phyloP scores from a whole-genome alignment of 108 stramenopile genomes.

The Pseudonitzschia pungens region DNA sequence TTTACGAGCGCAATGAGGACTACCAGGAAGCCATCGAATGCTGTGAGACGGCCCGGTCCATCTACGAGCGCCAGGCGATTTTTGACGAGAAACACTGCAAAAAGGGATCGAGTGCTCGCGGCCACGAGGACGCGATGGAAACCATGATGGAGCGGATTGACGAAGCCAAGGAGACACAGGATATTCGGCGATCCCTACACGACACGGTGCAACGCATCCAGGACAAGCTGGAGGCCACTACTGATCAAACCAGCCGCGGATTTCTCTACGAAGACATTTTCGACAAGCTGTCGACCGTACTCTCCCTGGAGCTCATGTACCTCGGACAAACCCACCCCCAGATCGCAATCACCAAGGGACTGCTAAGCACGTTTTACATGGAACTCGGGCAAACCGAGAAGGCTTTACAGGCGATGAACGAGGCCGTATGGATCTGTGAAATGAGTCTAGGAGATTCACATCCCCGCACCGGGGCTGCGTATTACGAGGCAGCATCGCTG shows the following conservation, averaged over 20 bases:
- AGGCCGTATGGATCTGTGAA: conserved; percentile 26
- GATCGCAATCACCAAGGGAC: conserved; percentile 32
- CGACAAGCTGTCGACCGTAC: conserved; percentile 25
- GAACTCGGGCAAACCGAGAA: conserved; percentile 20
- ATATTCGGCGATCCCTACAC: conserved; percentile 28
- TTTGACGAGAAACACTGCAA: conserved; percentile 11
- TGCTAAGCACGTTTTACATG: conserved; percentile 25
- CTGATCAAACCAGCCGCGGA: conserved; percentile 9
- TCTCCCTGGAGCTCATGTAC: conserved; percentile 28
- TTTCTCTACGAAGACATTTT: conserved; percentile 27
- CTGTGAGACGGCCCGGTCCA: conserved; percentile 27
- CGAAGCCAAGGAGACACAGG: conserved; percentile 23
- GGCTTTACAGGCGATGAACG: conserved; percentile 28
- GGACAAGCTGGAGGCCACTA: conserved; percentile 13
- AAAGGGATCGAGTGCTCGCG: conserved; percentile 6
- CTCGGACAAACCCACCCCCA: conserved; percentile 45
- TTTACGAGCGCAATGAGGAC: conserved; percentile 36
- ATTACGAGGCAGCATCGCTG: conserved; percentile 28
- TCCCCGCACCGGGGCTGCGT: conserved; percentile 34
- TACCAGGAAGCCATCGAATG: conserved; percentile 25
- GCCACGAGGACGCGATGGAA: conserved; percentile 14
- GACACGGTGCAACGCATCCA: conserved; percentile 26
- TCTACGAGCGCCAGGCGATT: conserved; percentile 23
- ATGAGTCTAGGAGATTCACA: conserved; percentile 33
- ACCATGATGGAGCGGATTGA: conserved; percentile 8